phyloP scores from a whole-genome alignment of 208 protist genomes.

The Leishmania aethiopica region DNA sequence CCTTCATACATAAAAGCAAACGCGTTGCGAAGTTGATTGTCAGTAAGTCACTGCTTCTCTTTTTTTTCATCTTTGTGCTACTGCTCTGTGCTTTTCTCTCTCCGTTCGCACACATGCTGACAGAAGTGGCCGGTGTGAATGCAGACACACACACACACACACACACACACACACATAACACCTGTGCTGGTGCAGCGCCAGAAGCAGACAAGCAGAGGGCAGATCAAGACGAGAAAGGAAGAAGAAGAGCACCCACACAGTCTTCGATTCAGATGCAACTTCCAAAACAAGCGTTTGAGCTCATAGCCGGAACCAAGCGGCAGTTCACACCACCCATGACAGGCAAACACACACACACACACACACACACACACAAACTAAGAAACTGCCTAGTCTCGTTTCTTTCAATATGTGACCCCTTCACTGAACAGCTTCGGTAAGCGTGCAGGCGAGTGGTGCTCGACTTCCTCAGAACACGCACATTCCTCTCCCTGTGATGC shows the following conservation, averaged over 20 bases:
- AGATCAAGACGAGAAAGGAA: background rate
- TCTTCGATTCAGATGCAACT: background rate
- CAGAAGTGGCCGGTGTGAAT: conserved; percentile 7
- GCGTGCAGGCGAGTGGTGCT: background rate
- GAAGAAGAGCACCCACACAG: background rate
- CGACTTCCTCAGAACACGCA: background rate
- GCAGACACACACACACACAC: background rate
- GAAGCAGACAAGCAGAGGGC: background rate
- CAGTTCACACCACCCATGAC: background rate
- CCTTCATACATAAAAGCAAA: conserved; percentile 27
- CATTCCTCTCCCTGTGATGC: background rate
- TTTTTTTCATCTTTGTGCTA: background rate
- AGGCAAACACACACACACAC: conserved; percentile 2
- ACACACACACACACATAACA: background rate
- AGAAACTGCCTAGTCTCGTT: background rate
- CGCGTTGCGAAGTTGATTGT: background rate
- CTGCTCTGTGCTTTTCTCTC: background rate
- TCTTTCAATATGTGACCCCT: background rate
- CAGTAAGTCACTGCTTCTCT: background rate
- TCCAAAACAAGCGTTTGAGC: background rate
- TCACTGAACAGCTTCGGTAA: background rate
- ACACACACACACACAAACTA: background rate
- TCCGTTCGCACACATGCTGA: background rate
- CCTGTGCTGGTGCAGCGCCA: background rate
- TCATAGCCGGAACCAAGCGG: conserved; percentile 7